Evolutionary conservation across 192 early-diverging fungal species (phyloP), one percentile per base, ranked within the genome.

Genomic region (Umbelopsis sp.): DNA sequence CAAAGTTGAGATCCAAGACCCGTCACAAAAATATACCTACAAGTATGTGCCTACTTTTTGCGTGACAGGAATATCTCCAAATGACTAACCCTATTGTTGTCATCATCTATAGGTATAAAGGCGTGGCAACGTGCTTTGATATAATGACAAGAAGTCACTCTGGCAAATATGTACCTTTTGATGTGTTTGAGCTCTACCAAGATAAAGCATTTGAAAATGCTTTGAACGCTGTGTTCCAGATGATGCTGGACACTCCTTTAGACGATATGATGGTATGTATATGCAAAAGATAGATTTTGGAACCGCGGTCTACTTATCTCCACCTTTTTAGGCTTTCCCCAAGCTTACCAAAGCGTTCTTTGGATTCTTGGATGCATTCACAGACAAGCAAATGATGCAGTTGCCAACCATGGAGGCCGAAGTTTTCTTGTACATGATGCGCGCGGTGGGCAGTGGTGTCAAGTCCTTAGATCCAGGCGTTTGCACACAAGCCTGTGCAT

Each of bases 81-180:
- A 3, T 44, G 22, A 25, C 51, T 53, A 25, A 22, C 52, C 25
- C 32, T 16, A 45, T 38, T 6, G 24, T 44, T 56, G 21, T 43
- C 29, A 45, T 5, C 43, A n/a, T 68, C 45, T 49, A 12, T 75
- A 83, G 85, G 38, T 91, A 92, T 82, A 95, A 95, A 79, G 92
- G 92, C 36, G 90, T 93, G 22, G 79, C 85, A 31, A 81, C 90
- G 32, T 93, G 92, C 75, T 93, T 96, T 52, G 81, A 72, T 56
- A 93, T 92, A 1, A 71, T 96, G 68, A 84, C 84, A 47, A 84
- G 85, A 6, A 83, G 91, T 22, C 73, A 96, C 2, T 79, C 86
- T 5, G 95, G 95, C 68, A 85, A 88, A 65, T 97, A 96, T 74
- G 92, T 96, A 45, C 93, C 92, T 44, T 95, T 97, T 81, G 94